These are phyloP conservation scores for Crithidia fasciculata DNA, from an alignment of 208 protist genomes.

Conservation along the genomic window DNA sequence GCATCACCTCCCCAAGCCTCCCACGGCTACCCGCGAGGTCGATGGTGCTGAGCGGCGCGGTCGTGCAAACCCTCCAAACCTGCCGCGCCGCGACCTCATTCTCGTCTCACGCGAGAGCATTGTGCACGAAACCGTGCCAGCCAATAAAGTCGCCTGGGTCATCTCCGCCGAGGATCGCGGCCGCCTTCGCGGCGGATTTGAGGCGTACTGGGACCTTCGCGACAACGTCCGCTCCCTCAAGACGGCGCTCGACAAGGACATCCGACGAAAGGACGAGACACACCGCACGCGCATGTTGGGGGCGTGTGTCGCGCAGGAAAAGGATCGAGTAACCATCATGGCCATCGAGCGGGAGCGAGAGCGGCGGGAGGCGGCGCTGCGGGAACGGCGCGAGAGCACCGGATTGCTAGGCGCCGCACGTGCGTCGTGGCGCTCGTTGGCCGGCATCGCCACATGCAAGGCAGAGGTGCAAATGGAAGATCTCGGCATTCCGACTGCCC, in stretches of 20 bases:
- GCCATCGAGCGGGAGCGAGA: slow-evolving; percentile 34
- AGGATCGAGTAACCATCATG: slow-evolving; percentile 34
- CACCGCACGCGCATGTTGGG: slow-evolving; percentile 47
- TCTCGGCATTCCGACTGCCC: slow-evolving; percentile 25
- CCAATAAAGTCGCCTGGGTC: slow-evolving; percentile 28
- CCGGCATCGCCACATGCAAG: slow-evolving; percentile 56
- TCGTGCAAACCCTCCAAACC: not conserved
- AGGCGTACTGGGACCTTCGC: slow-evolving; percentile 65
- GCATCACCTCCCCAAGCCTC: slow-evolving; percentile 46
- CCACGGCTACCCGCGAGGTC: not conserved
- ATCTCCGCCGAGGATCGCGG: slow-evolving; percentile 45
- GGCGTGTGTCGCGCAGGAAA: slow-evolving; percentile 33
- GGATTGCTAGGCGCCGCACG: slow-evolving; percentile 32
- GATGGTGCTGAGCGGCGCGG: not conserved
- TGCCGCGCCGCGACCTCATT: slow-evolving; percentile 14
- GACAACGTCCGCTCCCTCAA: slow-evolving; percentile 48
- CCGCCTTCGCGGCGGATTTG: slow-evolving; percentile 47
- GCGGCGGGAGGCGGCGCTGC: slow-evolving; percentile 20
- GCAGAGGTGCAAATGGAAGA: slow-evolving; percentile 56
- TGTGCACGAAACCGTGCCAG: slow-evolving; percentile 1
- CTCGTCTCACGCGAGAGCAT: slow-evolving; percentile 21
- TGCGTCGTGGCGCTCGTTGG: slow-evolving; percentile 38
- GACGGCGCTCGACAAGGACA: slow-evolving; percentile 60
- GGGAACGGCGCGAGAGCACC: slow-evolving; percentile 21
- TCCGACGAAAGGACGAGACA: slow-evolving; percentile 66